Percentiles rank a stretch among this genome's conserved stretches.
Evolutionary conservation across 176 grass and related monocot species (phyloP).

Genomic region (Aegilops umbellulata): DNA sequence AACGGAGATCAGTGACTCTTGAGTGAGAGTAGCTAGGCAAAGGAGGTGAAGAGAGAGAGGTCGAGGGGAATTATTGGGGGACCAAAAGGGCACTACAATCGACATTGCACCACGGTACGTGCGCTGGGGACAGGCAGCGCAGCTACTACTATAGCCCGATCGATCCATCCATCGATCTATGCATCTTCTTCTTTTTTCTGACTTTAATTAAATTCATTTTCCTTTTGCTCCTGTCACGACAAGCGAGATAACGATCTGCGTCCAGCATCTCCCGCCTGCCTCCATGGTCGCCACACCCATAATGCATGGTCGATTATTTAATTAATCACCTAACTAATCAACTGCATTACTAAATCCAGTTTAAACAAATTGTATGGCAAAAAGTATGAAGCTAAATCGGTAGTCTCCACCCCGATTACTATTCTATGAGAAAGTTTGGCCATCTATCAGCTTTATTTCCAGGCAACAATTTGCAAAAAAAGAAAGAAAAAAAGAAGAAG

Average conservation of each 20-base stretch:
- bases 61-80: slow-evolving; percentile 46
- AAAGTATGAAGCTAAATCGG: not conserved
- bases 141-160: not conserved
- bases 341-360: not conserved
- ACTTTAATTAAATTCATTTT: not conserved
- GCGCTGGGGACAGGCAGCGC: slow-evolving; percentile 38
- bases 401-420: not conserved
- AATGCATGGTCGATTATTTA: not conserved
- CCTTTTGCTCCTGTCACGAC: not conserved
- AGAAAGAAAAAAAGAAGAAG: too few species aligned
- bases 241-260: slow-evolving; percentile 23
- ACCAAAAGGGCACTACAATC: slow-evolving; percentile 44
- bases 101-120: slow-evolving; percentile 36
- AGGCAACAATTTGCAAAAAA: not conserved
- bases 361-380: not conserved
- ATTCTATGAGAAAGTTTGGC: not conserved
- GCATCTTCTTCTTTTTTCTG: not conserved
- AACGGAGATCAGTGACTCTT: not conserved
- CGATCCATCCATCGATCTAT: not conserved
- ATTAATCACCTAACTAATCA: slow-evolving; percentile 8
- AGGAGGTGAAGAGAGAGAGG: not conserved
- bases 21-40: not conserved
- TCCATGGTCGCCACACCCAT: not conserved
- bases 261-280: not conserved
- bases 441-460: not conserved